Evolutionary conservation across 2,329 filamentous ascomycete genomes (phyloP), one percentile per base, ranked within the genome.

Genomic region (Beauveria sp.): DNA sequence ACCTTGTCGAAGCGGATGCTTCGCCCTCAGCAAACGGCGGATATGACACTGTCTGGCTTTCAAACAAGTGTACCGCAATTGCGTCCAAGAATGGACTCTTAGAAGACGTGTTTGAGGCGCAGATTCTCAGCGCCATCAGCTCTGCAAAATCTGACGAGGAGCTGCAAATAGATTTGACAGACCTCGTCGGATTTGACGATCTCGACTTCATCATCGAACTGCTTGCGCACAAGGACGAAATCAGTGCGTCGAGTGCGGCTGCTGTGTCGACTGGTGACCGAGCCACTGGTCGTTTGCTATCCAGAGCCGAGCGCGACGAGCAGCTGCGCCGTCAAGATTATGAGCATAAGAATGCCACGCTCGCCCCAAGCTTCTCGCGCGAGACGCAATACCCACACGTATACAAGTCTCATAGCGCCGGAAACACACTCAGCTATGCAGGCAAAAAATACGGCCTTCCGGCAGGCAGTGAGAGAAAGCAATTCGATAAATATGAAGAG

Each of bases 121-220:
- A 97, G 71, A 84, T 97, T 41, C 76, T 86, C 44, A 88, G 90
- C 5, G 80, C 93, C 3, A 74, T 99, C 41, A 82, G 81, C 8
- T 90, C 91, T 5, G 76, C 77, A n/a, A 76, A 73, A 50, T 80
- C 84, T 37, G 89, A 96, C 62, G 90, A 96, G 62, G 91, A 96
- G 73, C 78, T 97, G n/a, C 93, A 97, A 72, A 92, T 92, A 70
- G 86, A 88, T 46, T 80, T 99, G 41, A 91, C 90, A 0, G 94
- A 99, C 67, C 84, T 97, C 48, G 80, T 99, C 63, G 94, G 96
- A 0, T 97, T 93, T 68, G 92, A 94, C 67, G 91, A 97, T 69
- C 79, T 99, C 20, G 93, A 99, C 66, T 87, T 99, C 68, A 88
- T 97, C 58, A 92, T 92, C 64, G 91, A 97, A 64, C 78, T 97